Base-by-base conservation (phyloP, 2,329 filamentous ascomycete species). In the Chaetomium sp. region DNA sequence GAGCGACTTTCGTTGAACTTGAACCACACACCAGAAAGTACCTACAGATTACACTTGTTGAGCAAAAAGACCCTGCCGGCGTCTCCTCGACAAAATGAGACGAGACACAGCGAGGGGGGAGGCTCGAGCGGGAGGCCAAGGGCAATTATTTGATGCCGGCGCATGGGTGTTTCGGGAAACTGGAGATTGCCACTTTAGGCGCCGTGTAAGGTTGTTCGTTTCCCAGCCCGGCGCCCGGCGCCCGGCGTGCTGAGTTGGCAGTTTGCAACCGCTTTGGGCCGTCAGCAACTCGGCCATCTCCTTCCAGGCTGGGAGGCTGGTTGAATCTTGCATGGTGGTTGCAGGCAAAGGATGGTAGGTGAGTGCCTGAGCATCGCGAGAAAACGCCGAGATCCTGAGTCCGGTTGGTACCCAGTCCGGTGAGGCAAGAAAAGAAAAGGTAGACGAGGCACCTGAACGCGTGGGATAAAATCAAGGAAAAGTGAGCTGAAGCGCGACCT, bases 221-320 rank as follows among this genome's bases (percentile, higher is more conserved):
- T 61, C 61, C 55, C 42, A 31, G 42, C 21, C 25, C 16, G 29
- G 53, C 4, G 8, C 27, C 27, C 27, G 27, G 27, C 27, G 27
- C 6, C n/a, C n/a, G n/a, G n/a, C n/a, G n/a, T 33, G 62, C 55
- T 63, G 62, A 60, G 65, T 56, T 65, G 65, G 62, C 59, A 60
- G 55, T 21, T 49, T 38, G 42, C 27, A 27, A 45, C 42, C 21
- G 21, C 27, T 56, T 49, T 50, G 21, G 53, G 53, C 31, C 45
- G 38, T 38, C 16, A 42, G 42, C 47, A 54, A 57, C 53, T 62
- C 60, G 27, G 29, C 23, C 31, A 29, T 42, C 27, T n/a, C 27
- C 13, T 27, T 45, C 25, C n/a, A 19, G 19, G 16, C n/a, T 9
- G 19, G 16, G 12, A 19, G 19, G 16, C n/a, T 9, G 19, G 16